Base-by-base conservation (phyloP, 345 rosid genomes). In the Eutrema yunnanense region DNA sequence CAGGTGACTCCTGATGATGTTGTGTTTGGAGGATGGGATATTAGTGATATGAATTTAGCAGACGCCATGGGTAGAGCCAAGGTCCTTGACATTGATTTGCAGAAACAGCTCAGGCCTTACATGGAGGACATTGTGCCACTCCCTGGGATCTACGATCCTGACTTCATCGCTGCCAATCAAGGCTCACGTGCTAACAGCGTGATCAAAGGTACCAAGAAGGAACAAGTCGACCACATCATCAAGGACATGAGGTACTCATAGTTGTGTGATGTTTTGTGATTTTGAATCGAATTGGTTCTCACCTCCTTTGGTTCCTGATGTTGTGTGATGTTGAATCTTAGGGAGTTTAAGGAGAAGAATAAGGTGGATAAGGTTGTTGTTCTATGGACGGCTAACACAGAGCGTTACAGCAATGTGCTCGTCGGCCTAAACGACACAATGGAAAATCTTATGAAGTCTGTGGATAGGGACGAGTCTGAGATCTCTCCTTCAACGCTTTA, bases 1-100 rank as follows among this genome's bases (percentile, higher is more conserved):
- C 63, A 58, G 63, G 99, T 88, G 80, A 96, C 84, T 80, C 99
- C 98, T 1, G 96, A 92, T 70, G 87, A 90, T 53, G 78, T 96
- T 55, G 96, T 96, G 62, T 88, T 92, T 77, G 99, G 97, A 14
- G 98, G 99, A 37, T 96, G 99, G 99, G 99, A 96, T 81, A 96
- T 96, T 62, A 96, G 96, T 71, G 85, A 90, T 74, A 88, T 90
- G 98, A 96, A 90, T 80, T 77, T 96, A 67, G 99, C 98, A 33
- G 99, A 96, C 69, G 88, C 99, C 10, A 96, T 96, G 99, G 94
- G 87, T 9, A 90, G 98, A 82, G 98, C 91, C 72, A 90, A 32
- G 71, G 98, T 96, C 6, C 79, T 96, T 43, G 99, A 96, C 42
- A 84, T 96, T 74, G 99, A 96, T 81, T 62, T 92, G 40, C 99